Percentiles rank a stretch among this genome's conserved stretches.
Evolutionary conservation across 2,329 filamentous ascomycete species (phyloP).

Genomic region (Cryphonectria carpinicola): DNA sequence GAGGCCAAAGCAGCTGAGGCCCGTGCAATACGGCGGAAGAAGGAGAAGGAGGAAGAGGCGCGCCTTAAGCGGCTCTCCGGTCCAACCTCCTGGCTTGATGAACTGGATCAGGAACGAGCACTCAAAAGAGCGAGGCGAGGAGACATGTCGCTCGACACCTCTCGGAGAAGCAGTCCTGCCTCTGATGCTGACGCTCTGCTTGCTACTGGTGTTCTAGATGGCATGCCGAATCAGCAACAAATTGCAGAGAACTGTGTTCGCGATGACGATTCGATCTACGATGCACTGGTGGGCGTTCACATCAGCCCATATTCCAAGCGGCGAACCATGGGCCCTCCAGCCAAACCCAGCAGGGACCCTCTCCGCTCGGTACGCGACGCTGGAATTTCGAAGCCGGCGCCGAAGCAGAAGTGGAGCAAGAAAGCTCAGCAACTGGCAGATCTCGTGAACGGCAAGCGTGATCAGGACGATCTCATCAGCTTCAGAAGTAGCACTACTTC

Average conservation of each 20-base stretch:
- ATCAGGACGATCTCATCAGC: slow-evolving; percentile 29
- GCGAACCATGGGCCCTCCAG: slow-evolving; percentile 27
- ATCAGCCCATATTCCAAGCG: slow-evolving; percentile 25
- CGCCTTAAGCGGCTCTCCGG: slow-evolving; percentile 32
- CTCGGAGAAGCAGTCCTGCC: slow-evolving; percentile 34
- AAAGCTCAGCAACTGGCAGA: slow-evolving; percentile 27
- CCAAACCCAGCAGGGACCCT: slow-evolving; percentile 26
- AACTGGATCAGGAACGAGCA: slow-evolving; percentile 32
- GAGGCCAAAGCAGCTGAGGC: slow-evolving; percentile 41
- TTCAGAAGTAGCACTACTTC: slow-evolving; percentile 29
- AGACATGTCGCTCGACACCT: slow-evolving; percentile 34
- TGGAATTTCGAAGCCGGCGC: slow-evolving; percentile 20
- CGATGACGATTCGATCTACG: slow-evolving; percentile 32
- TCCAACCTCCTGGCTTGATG: slow-evolving; percentile 27
- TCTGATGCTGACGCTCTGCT: slow-evolving; percentile 45
- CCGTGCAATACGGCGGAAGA: slow-evolving; percentile 38
- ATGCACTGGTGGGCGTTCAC: slow-evolving; percentile 27
- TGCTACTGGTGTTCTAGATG: slow-evolving; percentile 47
- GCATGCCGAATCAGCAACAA: slow-evolving; percentile 44
- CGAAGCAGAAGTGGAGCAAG: slow-evolving; percentile 24
- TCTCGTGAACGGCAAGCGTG: slow-evolving; percentile 25
- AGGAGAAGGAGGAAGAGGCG: slow-evolving; percentile 43
- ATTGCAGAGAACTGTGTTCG: slow-evolving; percentile 41
- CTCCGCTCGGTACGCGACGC: slow-evolving; percentile 27
- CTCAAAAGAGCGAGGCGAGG: slow-evolving; percentile 36